Evolutionary conservation across 306 rosid species (phyloP), one percentile per base, ranked within the genome.

Genomic region (Prunus fruticosa): DNA sequence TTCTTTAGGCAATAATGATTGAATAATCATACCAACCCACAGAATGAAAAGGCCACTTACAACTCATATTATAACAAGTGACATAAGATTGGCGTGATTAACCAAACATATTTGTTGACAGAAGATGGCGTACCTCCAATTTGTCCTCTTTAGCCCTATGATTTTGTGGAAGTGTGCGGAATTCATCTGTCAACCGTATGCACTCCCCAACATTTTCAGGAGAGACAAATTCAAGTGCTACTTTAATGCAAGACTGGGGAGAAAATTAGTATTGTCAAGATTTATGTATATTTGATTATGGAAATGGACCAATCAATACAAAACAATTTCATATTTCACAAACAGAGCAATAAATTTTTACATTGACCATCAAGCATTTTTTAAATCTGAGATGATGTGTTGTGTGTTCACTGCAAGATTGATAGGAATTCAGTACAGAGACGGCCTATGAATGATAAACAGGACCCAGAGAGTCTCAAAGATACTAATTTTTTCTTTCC

Each of bases 201-300:
- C 97, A 93, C 82, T 93, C 93, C 3, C 88, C 91, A 58, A 93
- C 76, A 71, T 86, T 91, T 84, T 93, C 98, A 20, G 96, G 98
- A 25, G 96, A 93, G 50, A 91, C 96, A 78, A 93, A 93, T 86
- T 89, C 96, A 11, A 86, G 84, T 8, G 93, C 97, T 50, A 91
- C 98, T 86, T 89, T 91, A 50, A 87, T 87, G 81, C 98, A 93
- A 20, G 98, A 89, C 93, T 91, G 72, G 51, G 63, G 20, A 34
- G 43, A 49, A 67, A 34, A 38, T 47, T 3, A 20, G 13, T 1
- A 14, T 13, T 46, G 41, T 47, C 16, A 46, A 68, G 20, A 13
- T 68, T 14, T 47, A 67, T 25, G 41, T 14, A 47, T 30, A 13
- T 38, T 23, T 58, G 16, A 65, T 10, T n/a, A 34, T 34, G 41